Percentiles rank a stretch among this genome's conserved stretches.
These are phyloP conservation scores for Alternaria sp. DNA, from an alignment of 2,329 filamentous ascomycete species.

Conservation along the genomic window DNA sequence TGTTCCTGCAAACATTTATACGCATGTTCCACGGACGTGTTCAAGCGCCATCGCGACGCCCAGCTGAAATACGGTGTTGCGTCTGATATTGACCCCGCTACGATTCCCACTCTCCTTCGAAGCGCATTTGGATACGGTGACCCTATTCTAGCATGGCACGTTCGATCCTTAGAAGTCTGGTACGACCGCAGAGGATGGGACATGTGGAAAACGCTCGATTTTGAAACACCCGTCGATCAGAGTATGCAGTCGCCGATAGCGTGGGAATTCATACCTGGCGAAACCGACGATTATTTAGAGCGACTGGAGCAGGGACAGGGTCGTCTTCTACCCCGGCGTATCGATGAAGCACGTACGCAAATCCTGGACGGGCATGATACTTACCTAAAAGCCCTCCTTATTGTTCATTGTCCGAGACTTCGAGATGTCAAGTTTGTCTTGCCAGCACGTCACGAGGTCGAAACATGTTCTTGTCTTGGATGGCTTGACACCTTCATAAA, in stretches of 20 bases:
- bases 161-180: conserved; percentile 23
- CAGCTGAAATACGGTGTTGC: conserved; percentile 17
- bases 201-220: conserved; percentile 17
- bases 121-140: conserved; percentile 18
- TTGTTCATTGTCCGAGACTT: conserved; percentile 17
- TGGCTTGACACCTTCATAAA: conserved; percentile 17
- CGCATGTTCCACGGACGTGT: conserved; percentile 7
- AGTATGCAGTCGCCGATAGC: conserved; percentile 2
- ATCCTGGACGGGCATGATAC: conserved; percentile 16
- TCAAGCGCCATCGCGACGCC: conserved; percentile 20
- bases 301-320: conserved; percentile 3
- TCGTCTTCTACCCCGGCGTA: background rate
- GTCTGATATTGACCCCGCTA: conserved; percentile 19
- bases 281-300: conserved; percentile 13
- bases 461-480: conserved; percentile 6
- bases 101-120: conserved; percentile 19
- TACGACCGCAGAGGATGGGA: conserved; percentile 19
- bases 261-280: conserved; percentile 8
- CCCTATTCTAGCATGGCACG: conserved; percentile 21
- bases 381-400: conserved; percentile 16
- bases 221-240: conserved; percentile 5
- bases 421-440: conserved; percentile 17
- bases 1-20: conserved; percentile 17
- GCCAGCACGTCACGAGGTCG: background rate
- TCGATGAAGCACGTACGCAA: conserved; percentile 7